Conservation (phyloP, 2,329 filamentous ascomycete species). For the Fonsecaea nubica region DNA sequence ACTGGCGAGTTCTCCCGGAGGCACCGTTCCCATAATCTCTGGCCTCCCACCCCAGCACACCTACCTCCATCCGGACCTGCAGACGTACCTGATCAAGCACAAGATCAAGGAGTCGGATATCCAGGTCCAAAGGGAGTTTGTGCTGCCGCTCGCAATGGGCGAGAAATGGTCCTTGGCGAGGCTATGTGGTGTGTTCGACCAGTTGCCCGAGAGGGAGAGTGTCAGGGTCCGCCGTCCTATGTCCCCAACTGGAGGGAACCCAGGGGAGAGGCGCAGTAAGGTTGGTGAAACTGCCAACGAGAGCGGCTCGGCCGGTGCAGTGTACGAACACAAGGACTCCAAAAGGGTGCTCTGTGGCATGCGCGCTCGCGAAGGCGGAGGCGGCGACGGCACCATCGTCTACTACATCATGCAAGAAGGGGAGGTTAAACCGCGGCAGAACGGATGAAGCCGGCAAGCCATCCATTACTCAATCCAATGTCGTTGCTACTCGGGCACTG, state of each 20-base stretch:
- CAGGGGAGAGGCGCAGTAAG: constrained; percentile 5
- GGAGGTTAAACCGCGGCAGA: constrained; percentile 69
- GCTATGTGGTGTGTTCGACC: constrained; percentile 64
- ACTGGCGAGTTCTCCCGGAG: constrained; percentile 45
- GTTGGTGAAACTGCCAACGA: background rate
- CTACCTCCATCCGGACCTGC: constrained; percentile 70
- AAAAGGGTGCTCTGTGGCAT: constrained; percentile 66
- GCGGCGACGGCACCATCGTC: constrained; percentile 66
- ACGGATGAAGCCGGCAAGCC: constrained; percentile 43
- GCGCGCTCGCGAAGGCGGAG: constrained; percentile 56
- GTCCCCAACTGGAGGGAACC: constrained; percentile 28
- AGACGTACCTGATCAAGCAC: constrained; percentile 64
- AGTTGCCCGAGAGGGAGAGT: constrained; percentile 49
- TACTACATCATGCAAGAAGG: constrained; percentile 72
- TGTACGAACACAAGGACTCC: constrained; percentile 49
- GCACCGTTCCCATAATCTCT: constrained; percentile 61
- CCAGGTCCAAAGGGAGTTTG: constrained; percentile 62
- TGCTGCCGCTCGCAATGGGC: constrained; percentile 64
- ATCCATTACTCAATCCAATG: too few species aligned
- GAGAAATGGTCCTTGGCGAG: constrained; percentile 65
- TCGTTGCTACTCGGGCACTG: too few species aligned
- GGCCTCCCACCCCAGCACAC: constrained; percentile 66
- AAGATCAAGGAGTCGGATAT: constrained; percentile 56
- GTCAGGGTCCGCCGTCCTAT: constrained; percentile 22
- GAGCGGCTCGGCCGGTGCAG: constrained; percentile 24